Evolutionary conservation across 768 basidiomycete species (phyloP).

Genomic region (Suillus placidus): DNA sequence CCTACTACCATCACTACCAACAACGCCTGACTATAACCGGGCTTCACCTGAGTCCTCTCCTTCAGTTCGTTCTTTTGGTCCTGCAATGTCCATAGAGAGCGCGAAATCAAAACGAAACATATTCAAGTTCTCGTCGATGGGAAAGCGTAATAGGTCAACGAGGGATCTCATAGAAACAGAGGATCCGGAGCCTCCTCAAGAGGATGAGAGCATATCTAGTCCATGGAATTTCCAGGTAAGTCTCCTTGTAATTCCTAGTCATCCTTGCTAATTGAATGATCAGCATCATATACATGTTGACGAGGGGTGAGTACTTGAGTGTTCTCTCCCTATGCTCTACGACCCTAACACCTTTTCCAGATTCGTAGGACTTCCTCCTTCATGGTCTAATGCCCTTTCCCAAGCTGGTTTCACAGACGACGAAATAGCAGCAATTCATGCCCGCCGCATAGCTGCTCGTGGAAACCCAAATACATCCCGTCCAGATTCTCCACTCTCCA

Average conservation of each 20-base stretch:
- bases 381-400: conserved; percentile 66
- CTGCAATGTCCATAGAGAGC: conserved; percentile 25
- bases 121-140: conserved; percentile 40
- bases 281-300: conserved; percentile 83
- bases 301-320: conserved; percentile 70
- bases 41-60: conserved; percentile 22
- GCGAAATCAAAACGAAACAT: conserved; percentile 33
- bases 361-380: conserved; percentile 69
- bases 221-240: conserved; percentile 80
- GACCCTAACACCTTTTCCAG: conserved; percentile 32
- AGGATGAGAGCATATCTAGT: conserved; percentile 64
- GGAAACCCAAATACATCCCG: conserved; percentile 7
- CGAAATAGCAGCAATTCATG: conserved; percentile 64
- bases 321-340: conserved; percentile 1
- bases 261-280: conserved; percentile 11
- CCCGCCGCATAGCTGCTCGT: conserved; percentile 31
- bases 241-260: conserved; percentile 6
- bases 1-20: conserved; percentile 27
- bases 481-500: conserved; percentile 32
- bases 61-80: conserved; percentile 8
- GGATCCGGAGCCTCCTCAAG: conserved; percentile 17
- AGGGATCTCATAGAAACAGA: conserved; percentile 28
- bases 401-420: conserved; percentile 68
- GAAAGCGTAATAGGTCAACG: conserved; percentile 35
- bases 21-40: conserved; percentile 22